phyloP scores from a whole-genome alignment of 1,284 basidiomycete genomes.

The Sporisorium reilianum region DNA sequence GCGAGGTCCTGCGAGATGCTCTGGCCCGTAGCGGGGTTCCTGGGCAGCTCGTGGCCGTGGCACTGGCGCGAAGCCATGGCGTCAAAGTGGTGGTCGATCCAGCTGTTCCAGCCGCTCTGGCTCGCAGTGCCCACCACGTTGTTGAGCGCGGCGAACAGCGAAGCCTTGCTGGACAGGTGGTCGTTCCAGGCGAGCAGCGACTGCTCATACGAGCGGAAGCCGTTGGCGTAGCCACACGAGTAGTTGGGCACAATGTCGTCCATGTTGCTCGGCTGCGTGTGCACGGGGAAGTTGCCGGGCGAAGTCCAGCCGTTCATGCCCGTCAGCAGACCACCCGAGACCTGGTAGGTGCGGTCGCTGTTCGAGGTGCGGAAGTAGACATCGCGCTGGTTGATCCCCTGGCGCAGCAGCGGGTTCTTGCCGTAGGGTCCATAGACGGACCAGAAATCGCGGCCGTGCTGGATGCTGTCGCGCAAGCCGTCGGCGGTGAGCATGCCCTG shows the following conservation, averaged over 20 bases:
- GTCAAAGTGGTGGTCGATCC: slow-evolving; percentile 70
- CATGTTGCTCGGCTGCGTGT: slow-evolving; percentile 69
- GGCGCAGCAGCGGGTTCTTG: slow-evolving; percentile 71
- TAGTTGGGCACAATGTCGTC: slow-evolving; percentile 73
- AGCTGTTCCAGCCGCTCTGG: slow-evolving; percentile 72
- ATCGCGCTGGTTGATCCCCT: slow-evolving; percentile 69
- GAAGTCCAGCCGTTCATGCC: slow-evolving; percentile 71
- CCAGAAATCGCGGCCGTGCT: slow-evolving; percentile 75
- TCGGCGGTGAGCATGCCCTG: slow-evolving; percentile 73
- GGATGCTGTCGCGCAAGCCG: slow-evolving; percentile 73
- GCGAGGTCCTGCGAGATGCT: slow-evolving; percentile 42
- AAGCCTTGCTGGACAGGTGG: slow-evolving; percentile 72
- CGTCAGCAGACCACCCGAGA: slow-evolving; percentile 72
- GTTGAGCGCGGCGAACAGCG: slow-evolving; percentile 71
- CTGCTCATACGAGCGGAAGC: slow-evolving; percentile 70
- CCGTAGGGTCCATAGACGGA: slow-evolving; percentile 71
- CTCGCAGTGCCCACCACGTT: slow-evolving; percentile 72
- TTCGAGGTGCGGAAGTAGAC: slow-evolving; percentile 73
- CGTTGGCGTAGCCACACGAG: slow-evolving; percentile 72
- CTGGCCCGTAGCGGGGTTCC: slow-evolving; percentile 24
- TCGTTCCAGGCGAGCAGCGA: slow-evolving; percentile 71
- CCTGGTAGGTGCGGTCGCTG: slow-evolving; percentile 73
- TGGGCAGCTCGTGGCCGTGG: slow-evolving; percentile 47
- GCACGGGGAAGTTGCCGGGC: slow-evolving; percentile 49
- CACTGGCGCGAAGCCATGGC: slow-evolving; percentile 55